Percentiles rank a stretch among this genome's conserved stretches.
Conservation (phyloP, 2,329 filamentous ascomycete species). For the Diaporthe citri region DNA sequence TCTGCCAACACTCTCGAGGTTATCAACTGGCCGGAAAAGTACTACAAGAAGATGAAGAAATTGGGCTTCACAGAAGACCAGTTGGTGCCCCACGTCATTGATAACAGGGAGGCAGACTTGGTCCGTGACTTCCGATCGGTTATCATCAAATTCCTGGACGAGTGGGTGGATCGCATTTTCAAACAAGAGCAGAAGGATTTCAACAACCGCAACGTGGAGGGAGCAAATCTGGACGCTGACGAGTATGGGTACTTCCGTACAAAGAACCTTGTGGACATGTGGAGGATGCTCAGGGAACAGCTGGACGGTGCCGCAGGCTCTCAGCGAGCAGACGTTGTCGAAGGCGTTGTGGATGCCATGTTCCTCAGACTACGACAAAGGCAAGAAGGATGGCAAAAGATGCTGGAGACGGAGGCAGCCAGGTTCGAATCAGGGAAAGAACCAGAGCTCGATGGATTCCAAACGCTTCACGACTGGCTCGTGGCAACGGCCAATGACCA, state of each 20-base stretch:
- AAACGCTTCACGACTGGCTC: constrained; percentile 93
- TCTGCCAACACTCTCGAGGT: constrained; percentile 92
- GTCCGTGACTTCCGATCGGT: constrained; percentile 94
- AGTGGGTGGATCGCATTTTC: constrained; percentile 97
- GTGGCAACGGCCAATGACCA: constrained; percentile 98
- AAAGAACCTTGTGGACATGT: constrained; percentile 92
- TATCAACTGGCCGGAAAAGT: constrained; percentile 94
- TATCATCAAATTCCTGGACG: constrained; percentile 94
- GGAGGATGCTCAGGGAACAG: constrained; percentile 97
- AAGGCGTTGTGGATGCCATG: constrained; percentile 97
- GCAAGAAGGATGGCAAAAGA: constrained; percentile 87
- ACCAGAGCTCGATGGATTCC: constrained; percentile 74
- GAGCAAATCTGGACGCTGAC: constrained; percentile 83
- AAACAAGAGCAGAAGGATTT: constrained; percentile 86
- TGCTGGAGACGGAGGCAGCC: constrained; percentile 86
- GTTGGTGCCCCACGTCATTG: constrained; percentile 87
- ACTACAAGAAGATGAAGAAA: constrained; percentile 95
- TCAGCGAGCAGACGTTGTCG: constrained; percentile 88
- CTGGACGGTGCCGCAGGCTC: constrained; percentile 87
- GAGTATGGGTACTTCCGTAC: constrained; percentile 93
- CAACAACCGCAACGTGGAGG: constrained; percentile 79
- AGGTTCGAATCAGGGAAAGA: constrained; percentile 74
- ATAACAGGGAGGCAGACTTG: constrained; percentile 89
- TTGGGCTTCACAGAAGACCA: constrained; percentile 83
- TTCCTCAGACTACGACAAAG: constrained; percentile 86